phyloP scores from a whole-genome alignment of 345 rosid species.

The Tarenaya hassleriana region DNA sequence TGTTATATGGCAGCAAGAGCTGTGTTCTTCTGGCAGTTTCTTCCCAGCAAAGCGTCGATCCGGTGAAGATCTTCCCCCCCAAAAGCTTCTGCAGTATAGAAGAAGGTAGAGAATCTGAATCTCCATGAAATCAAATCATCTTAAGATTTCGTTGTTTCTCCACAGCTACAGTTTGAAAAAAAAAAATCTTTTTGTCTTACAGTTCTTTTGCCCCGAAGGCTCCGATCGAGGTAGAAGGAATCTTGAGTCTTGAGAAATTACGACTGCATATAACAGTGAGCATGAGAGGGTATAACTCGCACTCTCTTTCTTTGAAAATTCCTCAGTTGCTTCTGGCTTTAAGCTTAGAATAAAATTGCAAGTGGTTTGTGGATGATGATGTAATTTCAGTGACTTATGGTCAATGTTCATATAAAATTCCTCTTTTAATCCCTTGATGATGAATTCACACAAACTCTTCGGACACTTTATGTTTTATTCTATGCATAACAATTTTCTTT shows the following conservation, averaged over 20 bases:
- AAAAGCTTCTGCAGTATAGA: conserved; percentile 44
- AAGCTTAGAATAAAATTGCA: no score
- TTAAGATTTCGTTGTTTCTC: not conserved
- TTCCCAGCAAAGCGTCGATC: conserved; percentile 47
- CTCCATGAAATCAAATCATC: not conserved
- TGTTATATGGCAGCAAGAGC: conserved; percentile 45
- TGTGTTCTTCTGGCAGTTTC: conserved; percentile 31
- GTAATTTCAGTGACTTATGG: no score
- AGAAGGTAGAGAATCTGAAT: conserved; percentile 43
- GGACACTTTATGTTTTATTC: no score
- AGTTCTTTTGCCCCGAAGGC: conserved; percentile 28
- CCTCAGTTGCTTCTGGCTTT: no score
- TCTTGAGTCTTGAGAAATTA: conserved; percentile 15
- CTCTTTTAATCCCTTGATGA: no score
- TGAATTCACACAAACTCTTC: no score
- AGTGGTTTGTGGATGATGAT: no score
- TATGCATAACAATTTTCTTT: no score
- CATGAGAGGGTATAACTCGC: no score
- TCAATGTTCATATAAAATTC: no score
- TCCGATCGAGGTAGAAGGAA: conserved; percentile 17
- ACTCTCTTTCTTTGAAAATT: no score
- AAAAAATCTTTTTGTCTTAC: conserved; percentile 4
- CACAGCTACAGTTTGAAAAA: not conserved
- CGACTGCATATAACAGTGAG: conserved; percentile 1
- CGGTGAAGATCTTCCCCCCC: conserved; percentile 40